Evolutionary conservation across 139 green algal species (phyloP).

Genomic region (Micromonas pusilla): DNA sequence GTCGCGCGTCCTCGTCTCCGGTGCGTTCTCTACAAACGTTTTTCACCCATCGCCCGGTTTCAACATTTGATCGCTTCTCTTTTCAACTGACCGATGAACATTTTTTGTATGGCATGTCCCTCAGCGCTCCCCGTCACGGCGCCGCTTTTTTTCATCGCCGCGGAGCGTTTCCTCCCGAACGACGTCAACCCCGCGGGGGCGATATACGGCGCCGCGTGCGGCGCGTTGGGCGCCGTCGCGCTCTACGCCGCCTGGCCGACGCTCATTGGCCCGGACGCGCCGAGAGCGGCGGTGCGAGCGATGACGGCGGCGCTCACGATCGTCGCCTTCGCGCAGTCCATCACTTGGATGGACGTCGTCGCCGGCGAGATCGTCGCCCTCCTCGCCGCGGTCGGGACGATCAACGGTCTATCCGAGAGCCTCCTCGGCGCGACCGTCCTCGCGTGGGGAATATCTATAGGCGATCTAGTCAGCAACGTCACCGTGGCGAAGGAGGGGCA

Average conservation of each 20-base stretch:
- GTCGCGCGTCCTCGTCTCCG: neutral
- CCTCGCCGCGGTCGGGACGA: constrained; percentile 38
- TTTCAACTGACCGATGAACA: too few relatives aligned
- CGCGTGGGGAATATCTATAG: constrained; percentile 56
- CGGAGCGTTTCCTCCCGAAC: neutral
- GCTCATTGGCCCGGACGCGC: too few relatives aligned
- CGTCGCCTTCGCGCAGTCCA: constrained; percentile 29
- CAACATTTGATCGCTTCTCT: too few relatives aligned
- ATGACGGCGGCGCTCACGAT: neutral
- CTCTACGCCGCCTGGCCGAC: constrained; percentile 6
- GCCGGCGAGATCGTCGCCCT: constrained; percentile 43
- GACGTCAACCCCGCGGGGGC: neutral
- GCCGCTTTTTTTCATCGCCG: constrained; percentile 3
- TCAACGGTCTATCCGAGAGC: constrained; percentile 34
- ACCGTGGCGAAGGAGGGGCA: constrained; percentile 36
- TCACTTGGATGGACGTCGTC: constrained; percentile 46
- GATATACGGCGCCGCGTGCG: neutral
- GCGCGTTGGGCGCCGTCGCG: neutral
- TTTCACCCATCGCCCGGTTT: too few relatives aligned
- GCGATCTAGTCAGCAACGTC: constrained; percentile 44
- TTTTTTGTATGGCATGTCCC: too few relatives aligned
- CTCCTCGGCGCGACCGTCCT: constrained; percentile 50
- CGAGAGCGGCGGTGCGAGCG: too few relatives aligned
- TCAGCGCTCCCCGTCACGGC: constrained; percentile 3
- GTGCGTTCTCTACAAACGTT: too few relatives aligned